phyloP scores from a whole-genome alignment of 306 rosid genomes.

The Gleditsia sinensis region DNA sequence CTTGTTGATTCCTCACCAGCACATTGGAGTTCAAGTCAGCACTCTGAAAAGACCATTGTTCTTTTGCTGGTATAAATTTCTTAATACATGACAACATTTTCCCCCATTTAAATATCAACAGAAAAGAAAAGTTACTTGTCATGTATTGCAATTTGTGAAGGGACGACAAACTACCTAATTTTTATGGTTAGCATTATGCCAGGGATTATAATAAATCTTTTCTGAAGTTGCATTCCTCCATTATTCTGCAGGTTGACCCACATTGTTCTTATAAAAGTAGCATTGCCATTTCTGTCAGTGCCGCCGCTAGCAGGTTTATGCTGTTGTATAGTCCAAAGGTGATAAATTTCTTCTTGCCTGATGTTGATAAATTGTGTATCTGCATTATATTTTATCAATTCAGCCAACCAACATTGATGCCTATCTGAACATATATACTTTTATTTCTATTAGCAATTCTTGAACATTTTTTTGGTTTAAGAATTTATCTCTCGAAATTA shows the following conservation, averaged over 20 bases:
- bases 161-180: not conserved
- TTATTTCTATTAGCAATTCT: slow-evolving; percentile 16
- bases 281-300: slow-evolving; percentile 60
- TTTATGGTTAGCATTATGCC: slow-evolving; percentile 13
- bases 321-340: slow-evolving; percentile 84
- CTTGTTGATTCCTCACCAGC: slow-evolving; percentile 91
- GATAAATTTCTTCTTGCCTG: slow-evolving; percentile 35
- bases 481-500: not conserved
- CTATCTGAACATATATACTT: not conserved
- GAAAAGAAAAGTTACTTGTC: not conserved
- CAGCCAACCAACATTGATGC: slow-evolving; percentile 7
- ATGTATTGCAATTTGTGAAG: slow-evolving; percentile 27
- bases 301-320: slow-evolving; percentile 83
- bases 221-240: slow-evolving; percentile 36
- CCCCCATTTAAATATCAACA: slow-evolving; percentile 3
- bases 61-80: slow-evolving; percentile 71
- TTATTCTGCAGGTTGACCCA: slow-evolving; percentile 81
- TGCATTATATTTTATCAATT: slow-evolving; percentile 27
- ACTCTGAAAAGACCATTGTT: slow-evolving; percentile 78
- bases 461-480: slow-evolving; percentile 4
- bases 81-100: slow-evolving; percentile 1
- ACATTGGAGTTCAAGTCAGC: slow-evolving; percentile 68
- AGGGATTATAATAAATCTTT: slow-evolving; percentile 1
- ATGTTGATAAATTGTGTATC: slow-evolving; percentile 16
- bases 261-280: slow-evolving; percentile 87